Percentiles rank a stretch among this genome's conserved stretches.
Conservation (phyloP, 352 stramenopile genomes). For the Globisporangium viniferum region DNA sequence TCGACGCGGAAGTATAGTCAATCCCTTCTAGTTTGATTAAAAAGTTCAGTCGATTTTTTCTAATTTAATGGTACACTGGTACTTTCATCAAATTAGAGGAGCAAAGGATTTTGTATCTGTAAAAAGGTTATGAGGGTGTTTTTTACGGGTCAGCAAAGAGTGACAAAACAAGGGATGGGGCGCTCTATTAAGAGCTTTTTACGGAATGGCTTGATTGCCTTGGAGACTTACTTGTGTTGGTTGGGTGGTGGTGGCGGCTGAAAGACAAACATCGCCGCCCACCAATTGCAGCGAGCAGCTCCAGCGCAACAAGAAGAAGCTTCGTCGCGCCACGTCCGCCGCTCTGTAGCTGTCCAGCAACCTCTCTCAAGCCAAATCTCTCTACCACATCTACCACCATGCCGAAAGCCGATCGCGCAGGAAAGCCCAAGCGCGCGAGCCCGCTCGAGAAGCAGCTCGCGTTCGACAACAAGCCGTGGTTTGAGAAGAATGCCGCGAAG, state of each 20-base stretch:
- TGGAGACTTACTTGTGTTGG: not conserved
- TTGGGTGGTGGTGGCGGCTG: slow-evolving; percentile 17
- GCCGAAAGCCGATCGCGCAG: slow-evolving; percentile 58
- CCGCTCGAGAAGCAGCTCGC: slow-evolving; percentile 86
- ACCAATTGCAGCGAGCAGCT: slow-evolving; percentile 8
- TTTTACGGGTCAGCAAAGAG: not conserved
- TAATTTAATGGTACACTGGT: no score
- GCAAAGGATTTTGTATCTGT: not conserved
- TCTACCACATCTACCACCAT: slow-evolving; percentile 23
- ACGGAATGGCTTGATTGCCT: slow-evolving; percentile 17
- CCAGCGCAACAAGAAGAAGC: slow-evolving; percentile 1
- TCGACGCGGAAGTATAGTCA: not conserved
- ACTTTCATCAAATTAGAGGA: not conserved
- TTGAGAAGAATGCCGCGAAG: slow-evolving; percentile 53
- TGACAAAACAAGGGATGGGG: not conserved
- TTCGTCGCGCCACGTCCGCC: not conserved
- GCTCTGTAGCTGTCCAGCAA: not conserved
- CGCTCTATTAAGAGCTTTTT: slow-evolving; percentile 16
- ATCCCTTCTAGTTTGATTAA: not conserved
- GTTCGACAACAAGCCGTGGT: slow-evolving; percentile 86
- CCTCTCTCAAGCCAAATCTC: not conserved
- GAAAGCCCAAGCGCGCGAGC: slow-evolving; percentile 82
- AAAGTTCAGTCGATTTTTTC: not conserved
- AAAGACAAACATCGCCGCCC: slow-evolving; percentile 1
- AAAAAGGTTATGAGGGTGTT: not conserved